phyloP scores from a whole-genome alignment of 2,329 filamentous ascomycete species.

The Coniochaeta pulveracea region DNA sequence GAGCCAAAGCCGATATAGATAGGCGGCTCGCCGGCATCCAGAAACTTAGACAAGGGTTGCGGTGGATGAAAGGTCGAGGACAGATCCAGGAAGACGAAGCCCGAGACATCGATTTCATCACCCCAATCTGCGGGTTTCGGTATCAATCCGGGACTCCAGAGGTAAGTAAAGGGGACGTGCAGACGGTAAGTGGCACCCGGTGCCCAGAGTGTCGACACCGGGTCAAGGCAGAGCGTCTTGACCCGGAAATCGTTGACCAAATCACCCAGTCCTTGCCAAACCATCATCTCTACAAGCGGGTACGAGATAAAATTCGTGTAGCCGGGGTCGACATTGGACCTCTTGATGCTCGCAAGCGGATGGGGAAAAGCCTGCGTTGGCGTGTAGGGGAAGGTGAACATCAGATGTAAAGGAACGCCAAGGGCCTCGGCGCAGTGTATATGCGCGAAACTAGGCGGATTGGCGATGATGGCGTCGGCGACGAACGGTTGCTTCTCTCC shows the following conservation, averaged over 20 bases:
- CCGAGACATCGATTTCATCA: conserved; percentile 58
- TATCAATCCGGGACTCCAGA: conserved; percentile 56
- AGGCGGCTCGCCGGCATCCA: conserved; percentile 44
- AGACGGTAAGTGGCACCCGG: conserved; percentile 62
- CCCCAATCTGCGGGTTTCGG: conserved; percentile 61
- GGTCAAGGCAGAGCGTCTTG: conserved; percentile 58
- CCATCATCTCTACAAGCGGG: conserved; percentile 72
- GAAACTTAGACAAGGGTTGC: conserved; percentile 39
- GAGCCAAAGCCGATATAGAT: conserved; percentile 70
- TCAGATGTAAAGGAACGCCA: conserved; percentile 68
- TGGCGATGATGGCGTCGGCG: conserved; percentile 75
- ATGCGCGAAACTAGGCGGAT: conserved; percentile 69
- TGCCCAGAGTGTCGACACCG: conserved; percentile 66
- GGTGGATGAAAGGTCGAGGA: conserved; percentile 51
- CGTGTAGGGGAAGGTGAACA: conserved; percentile 82
- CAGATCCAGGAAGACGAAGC: conserved; percentile 67
- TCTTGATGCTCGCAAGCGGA: conserved; percentile 65
- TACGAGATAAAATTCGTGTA: conserved; percentile 77
- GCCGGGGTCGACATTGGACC: conserved; percentile 57
- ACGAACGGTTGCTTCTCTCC: conserved; percentile 49
- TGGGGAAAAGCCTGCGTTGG: conserved; percentile 68
- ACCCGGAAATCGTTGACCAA: conserved; percentile 65
- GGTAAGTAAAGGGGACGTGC: conserved; percentile 65
- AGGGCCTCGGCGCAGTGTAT: conserved; percentile 70
- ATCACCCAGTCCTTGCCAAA: conserved; percentile 81